Percentiles rank a stretch among this genome's conserved stretches.
Evolutionary conservation across 2,329 filamentous ascomycete species (phyloP).

Genomic region (Ceratocystiopsis minuta): DNA sequence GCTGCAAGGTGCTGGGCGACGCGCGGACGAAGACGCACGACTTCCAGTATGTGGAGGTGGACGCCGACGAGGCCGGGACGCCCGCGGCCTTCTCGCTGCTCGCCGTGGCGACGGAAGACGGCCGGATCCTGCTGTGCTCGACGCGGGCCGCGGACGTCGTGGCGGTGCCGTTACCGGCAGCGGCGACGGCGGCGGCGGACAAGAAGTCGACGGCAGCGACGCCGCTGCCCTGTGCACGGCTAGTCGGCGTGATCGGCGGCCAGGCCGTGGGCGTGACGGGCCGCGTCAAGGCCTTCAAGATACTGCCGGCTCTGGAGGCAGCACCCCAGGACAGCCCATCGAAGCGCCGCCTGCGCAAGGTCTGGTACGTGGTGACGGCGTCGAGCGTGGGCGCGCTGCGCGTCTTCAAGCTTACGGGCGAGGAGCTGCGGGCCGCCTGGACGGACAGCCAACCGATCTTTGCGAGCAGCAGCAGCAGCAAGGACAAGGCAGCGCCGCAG

Average conservation of each 20-base stretch:
- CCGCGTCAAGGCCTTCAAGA: constrained; percentile 77
- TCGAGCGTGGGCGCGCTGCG: constrained; percentile 78
- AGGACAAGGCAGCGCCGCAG: constrained; percentile 14
- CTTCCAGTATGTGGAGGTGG: constrained; percentile 48
- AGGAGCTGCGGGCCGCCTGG: constrained; percentile 18
- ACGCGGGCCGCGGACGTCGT: constrained; percentile 35
- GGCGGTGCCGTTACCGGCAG: constrained; percentile 9
- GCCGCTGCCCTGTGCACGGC: constrained; percentile 38
- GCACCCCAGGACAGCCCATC: constrained; percentile 15
- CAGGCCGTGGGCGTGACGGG: constrained; percentile 45
- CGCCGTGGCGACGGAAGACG: constrained; percentile 77
- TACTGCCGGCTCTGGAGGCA: constrained; percentile 28
- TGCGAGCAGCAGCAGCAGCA: background rate
- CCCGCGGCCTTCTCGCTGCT: constrained; percentile 28
- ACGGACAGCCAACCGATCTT: background rate
- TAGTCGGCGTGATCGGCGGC: constrained; percentile 65
- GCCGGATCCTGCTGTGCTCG: constrained; percentile 67
- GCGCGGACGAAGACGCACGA: constrained; percentile 68
- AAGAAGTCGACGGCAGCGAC: constrained; percentile 10
- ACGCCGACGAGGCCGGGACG: constrained; percentile 24
- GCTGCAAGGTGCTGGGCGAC: constrained; percentile 51
- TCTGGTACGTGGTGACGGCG: constrained; percentile 47
- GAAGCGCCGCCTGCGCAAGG: constrained; percentile 1
- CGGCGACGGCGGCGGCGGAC: background rate
- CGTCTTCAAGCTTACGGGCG: constrained; percentile 46